Evolutionary conservation across 495 filamentous ascomycete species (phyloP).

Genomic region (Cetradonia linearis): DNA sequence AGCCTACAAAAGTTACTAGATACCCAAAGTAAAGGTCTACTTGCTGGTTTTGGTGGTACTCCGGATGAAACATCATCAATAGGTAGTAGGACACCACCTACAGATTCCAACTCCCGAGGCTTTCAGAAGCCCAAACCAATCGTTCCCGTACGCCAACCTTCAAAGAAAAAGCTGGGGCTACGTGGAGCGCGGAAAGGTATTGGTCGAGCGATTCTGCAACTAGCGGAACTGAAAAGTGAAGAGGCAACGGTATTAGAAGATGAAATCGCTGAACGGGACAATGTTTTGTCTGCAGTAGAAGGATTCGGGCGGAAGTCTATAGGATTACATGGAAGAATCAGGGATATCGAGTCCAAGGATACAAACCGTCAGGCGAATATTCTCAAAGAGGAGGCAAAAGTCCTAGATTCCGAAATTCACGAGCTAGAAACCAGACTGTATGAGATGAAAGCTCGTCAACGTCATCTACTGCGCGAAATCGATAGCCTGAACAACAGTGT

Average conservation of each 20-base stretch:
- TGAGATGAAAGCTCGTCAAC: slow-evolving; percentile 54
- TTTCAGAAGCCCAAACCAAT: slow-evolving; percentile 28
- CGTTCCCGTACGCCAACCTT: slow-evolving; percentile 54
- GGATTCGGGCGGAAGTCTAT: slow-evolving; percentile 13
- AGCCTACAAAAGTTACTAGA: slow-evolving; percentile 76
- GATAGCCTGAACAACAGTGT: slow-evolving; percentile 54
- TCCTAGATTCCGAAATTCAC: slow-evolving; percentile 51
- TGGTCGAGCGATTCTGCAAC: slow-evolving; percentile 55
- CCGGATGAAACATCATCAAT: slow-evolving; percentile 36
- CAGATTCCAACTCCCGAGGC: slow-evolving; percentile 25
- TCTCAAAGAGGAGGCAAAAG: slow-evolving; percentile 43
- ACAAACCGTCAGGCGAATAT: slow-evolving; percentile 27
- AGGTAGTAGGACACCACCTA: slow-evolving; percentile 41
- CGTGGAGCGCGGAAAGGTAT: slow-evolving; percentile 62
- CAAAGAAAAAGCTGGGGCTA: slow-evolving; percentile 46
- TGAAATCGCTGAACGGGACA: slow-evolving; percentile 33
- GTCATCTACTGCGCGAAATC: slow-evolving; percentile 49
- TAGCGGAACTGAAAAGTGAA: slow-evolving; percentile 61
- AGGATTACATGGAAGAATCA: slow-evolving; percentile 32
- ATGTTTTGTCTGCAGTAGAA: slow-evolving; percentile 8
- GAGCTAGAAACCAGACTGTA: slow-evolving; percentile 55
- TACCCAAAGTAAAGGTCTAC: slow-evolving; percentile 68
- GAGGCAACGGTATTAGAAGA: slow-evolving; percentile 52
- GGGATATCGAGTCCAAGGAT: slow-evolving; percentile 33
- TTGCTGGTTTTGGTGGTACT: slow-evolving; percentile 38